Percentiles rank a stretch among this genome's conserved stretches.
Conservation (phyloP, 1,139 yeast genomes). For the Suhomyces kunorum region DNA sequence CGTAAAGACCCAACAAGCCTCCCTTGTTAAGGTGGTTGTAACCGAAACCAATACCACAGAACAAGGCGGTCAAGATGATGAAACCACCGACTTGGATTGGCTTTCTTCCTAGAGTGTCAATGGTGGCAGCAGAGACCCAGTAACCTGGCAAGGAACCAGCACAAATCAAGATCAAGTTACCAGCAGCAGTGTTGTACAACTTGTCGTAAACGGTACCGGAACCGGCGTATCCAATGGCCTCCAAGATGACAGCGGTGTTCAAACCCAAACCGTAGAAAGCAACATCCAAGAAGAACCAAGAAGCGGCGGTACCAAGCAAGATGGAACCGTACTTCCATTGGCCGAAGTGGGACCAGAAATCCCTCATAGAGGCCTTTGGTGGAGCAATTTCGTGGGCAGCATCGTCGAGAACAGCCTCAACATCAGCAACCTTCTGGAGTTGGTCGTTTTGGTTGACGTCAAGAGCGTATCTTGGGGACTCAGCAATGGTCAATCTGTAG, state of each 20-base stretch:
- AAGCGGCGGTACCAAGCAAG: slow-evolving; percentile 90
- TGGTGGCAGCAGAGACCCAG: slow-evolving; percentile 76
- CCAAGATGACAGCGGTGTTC: slow-evolving; percentile 76
- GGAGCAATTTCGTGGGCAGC: slow-evolving; percentile 49
- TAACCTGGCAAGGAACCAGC: slow-evolving; percentile 94
- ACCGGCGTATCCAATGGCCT: slow-evolving; percentile 72
- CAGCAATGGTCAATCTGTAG: slow-evolving; percentile 90
- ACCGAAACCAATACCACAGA: slow-evolving; percentile 78
- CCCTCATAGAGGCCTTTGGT: slow-evolving; percentile 60
- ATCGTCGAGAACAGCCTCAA: slow-evolving; percentile 52
- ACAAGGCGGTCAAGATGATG: slow-evolving; percentile 62
- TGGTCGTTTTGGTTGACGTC: slow-evolving; percentile 67
- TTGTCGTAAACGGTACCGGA: slow-evolving; percentile 60
- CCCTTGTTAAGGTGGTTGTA: slow-evolving; percentile 63
- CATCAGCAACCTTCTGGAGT: slow-evolving; percentile 57
- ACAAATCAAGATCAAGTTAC: slow-evolving; percentile 84
- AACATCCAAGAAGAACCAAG: slow-evolving; percentile 95
- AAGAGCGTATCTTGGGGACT: slow-evolving; percentile 85
- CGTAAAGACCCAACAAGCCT: slow-evolving; percentile 73
- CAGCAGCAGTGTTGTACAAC: slow-evolving; percentile 77
- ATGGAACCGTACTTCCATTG: slow-evolving; percentile 89
- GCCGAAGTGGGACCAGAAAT: slow-evolving; percentile 70
- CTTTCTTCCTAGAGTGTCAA: slow-evolving; percentile 80
- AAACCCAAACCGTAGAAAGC: slow-evolving; percentile 90
- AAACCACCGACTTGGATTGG: slow-evolving; percentile 78